Base-by-base conservation (phyloP, 1,139 yeast species). In the Saccharomycopsis phalli region DNA sequence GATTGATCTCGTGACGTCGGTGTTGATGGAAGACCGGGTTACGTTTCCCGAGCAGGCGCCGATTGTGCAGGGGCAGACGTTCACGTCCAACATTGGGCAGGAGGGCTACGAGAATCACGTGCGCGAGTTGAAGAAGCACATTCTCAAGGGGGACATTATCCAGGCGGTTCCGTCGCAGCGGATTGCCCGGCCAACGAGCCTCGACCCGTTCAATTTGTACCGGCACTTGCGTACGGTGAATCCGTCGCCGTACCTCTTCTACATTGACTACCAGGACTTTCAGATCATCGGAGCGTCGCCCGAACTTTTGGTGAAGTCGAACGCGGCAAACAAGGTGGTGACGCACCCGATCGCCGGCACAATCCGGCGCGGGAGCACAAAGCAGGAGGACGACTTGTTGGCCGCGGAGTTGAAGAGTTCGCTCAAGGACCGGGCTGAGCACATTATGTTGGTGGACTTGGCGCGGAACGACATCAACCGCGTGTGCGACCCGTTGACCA, bases 321-420 rank as follows among this genome's bases (percentile, higher is more conserved):
- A 87, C 51, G 48, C 51, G 18, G 68, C 78, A 33, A 78, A 82
- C 49, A 76, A 83, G 51, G 74, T 91, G 25, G 71, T 88, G 36
- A 91, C 97, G 3, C 97, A 91, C 59, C 98, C 98, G 21, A 91
- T 91, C 57, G 98, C 98, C 1, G 98, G 98, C 40, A 91, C 98
- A 2, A 82, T 91, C 44, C 75, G 69, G 53, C 76, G 98, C 56
- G 98, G 98, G 41, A 73, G 74, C 54, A 86, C 97, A 8, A 68
- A 78, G 18, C 94, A 86, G 53, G 97, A 91, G 59, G 98, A 91
- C 56, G 95, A 88, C 54, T 65, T 64, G 47, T 70, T 87, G 44
- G 96, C 97, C 3, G 68, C 69, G 19, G 74, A 75, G 43, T 71
- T 91, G 50, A 69, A 84, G 52, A 63, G 76, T n/a, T 82, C 94